Evolutionary conservation across 192 early-diverging fungal species (phyloP).

Genomic region (Linnemannia hyalina): DNA sequence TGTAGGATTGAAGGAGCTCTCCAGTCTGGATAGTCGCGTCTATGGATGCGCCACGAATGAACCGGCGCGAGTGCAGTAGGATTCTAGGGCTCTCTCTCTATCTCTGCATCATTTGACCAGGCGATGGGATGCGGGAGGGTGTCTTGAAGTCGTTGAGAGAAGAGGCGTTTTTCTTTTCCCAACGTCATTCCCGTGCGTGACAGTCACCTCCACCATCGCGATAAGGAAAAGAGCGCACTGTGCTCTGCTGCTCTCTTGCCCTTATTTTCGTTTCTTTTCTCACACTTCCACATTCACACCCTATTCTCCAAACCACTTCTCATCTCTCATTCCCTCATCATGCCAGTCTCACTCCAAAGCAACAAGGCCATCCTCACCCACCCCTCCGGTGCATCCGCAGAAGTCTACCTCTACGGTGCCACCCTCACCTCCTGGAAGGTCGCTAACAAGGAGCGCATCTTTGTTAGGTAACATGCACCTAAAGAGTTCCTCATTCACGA

Average conservation of each 20-base stretch:
- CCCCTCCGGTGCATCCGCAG: conserved; percentile 34
- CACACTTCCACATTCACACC: neutral
- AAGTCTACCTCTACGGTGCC: conserved; percentile 74
- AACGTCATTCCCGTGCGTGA: neutral
- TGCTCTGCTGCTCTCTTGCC: neutral
- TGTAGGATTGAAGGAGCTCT: too few species aligned
- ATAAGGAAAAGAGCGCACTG: neutral
- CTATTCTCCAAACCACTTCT: neutral
- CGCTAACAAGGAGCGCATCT: conserved; percentile 82
- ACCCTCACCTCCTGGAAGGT: conserved; percentile 94
- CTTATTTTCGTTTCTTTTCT: neutral
- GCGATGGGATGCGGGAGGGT: too few species aligned
- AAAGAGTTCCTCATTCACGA: neutral
- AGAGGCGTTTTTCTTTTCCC: neutral
- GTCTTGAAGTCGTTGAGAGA: too few species aligned
- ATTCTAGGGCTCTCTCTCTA: neutral
- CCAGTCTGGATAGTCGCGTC: too few species aligned
- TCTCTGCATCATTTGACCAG: too few species aligned
- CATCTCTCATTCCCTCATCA: conserved; percentile 2
- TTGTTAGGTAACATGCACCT: conserved; percentile 71
- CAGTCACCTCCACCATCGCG: conserved; percentile 4
- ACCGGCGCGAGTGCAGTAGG: neutral
- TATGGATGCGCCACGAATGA: too few species aligned
- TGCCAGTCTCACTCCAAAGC: conserved; percentile 47
- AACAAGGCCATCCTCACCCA: conserved; percentile 38